Conservation (phyloP, 2,329 filamentous ascomycete genomes). For the Trichophyton benhamiae region DNA sequence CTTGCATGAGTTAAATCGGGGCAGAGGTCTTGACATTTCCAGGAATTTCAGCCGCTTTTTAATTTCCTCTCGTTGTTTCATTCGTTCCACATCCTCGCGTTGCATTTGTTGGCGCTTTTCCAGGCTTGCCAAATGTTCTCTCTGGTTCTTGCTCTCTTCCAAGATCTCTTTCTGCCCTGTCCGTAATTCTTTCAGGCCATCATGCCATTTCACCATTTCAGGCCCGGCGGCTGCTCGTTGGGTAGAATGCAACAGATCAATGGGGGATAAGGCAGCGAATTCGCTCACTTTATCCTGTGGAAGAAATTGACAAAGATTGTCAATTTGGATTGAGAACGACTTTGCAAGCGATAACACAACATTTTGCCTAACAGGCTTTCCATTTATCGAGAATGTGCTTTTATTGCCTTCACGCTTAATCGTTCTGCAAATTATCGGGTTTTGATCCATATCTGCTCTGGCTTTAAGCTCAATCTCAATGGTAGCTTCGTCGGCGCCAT, state of each 20-base stretch:
- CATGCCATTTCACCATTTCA: conserved; percentile 69
- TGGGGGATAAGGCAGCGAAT: conserved; percentile 70
- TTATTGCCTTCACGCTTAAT: conserved; percentile 76
- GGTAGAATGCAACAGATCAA: conserved; percentile 74
- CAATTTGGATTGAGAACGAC: conserved; percentile 78
- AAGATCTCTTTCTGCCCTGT: conserved; percentile 55
- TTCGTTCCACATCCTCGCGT: conserved; percentile 68
- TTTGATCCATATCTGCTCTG: conserved; percentile 42
- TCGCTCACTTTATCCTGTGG: conserved; percentile 93
- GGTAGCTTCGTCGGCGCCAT: conserved; percentile 61
- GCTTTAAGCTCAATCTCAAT: conserved; percentile 86
- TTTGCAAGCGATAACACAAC: conserved; percentile 55
- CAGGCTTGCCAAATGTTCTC: conserved; percentile 52
- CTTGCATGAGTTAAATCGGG: conserved; percentile 50
- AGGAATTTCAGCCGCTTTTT: conserved; percentile 53
- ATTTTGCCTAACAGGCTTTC: conserved; percentile 47
- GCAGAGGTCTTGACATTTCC: conserved; percentile 51
- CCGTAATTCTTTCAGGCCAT: conserved; percentile 58
- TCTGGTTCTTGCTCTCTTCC: conserved; percentile 45
- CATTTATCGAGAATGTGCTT: conserved; percentile 66
- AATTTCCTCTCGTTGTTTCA: conserved; percentile 61
- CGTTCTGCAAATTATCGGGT: conserved; percentile 60
- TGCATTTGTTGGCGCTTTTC: conserved; percentile 63
- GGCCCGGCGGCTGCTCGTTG: conserved; percentile 75
- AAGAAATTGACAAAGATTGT: conserved; percentile 94